phyloP scores from a whole-genome alignment of 2,329 filamentous ascomycete species.

The Penicillium sp. region DNA sequence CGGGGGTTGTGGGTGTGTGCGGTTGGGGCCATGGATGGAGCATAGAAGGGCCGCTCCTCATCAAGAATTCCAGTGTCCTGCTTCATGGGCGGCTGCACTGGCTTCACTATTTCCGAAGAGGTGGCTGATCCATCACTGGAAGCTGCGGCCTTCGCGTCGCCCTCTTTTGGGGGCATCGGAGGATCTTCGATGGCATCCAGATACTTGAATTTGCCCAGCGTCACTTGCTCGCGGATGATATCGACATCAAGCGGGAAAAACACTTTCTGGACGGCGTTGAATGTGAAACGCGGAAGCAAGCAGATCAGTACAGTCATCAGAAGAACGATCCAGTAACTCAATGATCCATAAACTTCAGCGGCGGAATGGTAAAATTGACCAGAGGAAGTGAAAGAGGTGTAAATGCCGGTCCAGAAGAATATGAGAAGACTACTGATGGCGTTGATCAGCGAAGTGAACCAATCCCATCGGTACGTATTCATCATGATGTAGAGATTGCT shows the following conservation, averaged over 20 bases:
- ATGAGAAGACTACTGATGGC: constrained; percentile 78
- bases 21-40: constrained; percentile 78
- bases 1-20: constrained; percentile 73
- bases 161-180: constrained; percentile 44
- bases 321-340: constrained; percentile 84
- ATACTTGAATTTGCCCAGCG: constrained; percentile 76
- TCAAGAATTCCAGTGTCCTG: constrained; percentile 70
- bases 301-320: constrained; percentile 77
- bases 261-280: constrained; percentile 89
- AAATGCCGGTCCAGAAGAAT: constrained; percentile 95
- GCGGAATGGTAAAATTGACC: constrained; percentile 73
- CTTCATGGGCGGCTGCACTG: constrained; percentile 56
- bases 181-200: constrained; percentile 55
- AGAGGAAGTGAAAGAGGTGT: constrained; percentile 60
- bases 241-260: constrained; percentile 92
- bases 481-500: constrained; percentile 94
- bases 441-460: constrained; percentile 84
- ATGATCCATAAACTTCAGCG: constrained; percentile 71
- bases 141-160: constrained; percentile 28
- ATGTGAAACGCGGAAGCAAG: constrained; percentile 79
- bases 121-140: constrained; percentile 42
- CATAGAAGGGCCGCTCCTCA: constrained; percentile 88
- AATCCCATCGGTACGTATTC: constrained; percentile 98
- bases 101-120: constrained; percentile 43
- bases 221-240: constrained; percentile 90